phyloP scores from a whole-genome alignment of 2,329 filamentous ascomycete species.

The Thielaviopsis populi region DNA sequence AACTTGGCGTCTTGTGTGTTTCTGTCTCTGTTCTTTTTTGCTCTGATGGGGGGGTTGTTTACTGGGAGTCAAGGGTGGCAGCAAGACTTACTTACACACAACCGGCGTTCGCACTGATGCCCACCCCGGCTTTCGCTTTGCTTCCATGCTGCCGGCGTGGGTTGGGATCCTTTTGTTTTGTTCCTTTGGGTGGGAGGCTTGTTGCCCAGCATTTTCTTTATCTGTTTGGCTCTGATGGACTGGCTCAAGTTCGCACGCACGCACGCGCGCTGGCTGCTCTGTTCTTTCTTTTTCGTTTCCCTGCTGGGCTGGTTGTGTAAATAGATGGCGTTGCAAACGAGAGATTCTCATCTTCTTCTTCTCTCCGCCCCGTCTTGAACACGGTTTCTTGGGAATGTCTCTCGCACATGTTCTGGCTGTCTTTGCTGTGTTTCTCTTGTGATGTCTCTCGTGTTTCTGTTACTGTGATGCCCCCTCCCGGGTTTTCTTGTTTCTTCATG shows the following conservation, averaged over 20 bases:
- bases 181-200: constrained; percentile 1
- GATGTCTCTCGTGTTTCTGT: too few species aligned
- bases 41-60: neutral
- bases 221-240: neutral
- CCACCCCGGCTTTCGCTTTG: neutral
- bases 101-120: neutral
- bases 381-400: neutral
- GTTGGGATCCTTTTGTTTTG: neutral
- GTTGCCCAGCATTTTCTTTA: neutral
- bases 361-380: neutral
- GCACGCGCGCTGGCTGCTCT: neutral
- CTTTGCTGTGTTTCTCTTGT: neutral
- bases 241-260: neutral
- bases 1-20: neutral
- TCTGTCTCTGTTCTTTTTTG: neutral
- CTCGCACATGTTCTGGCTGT: neutral
- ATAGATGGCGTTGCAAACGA: neutral
- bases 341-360: constrained; percentile 1
- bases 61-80: neutral
- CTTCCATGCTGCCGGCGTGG: neutral
- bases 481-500: too few species aligned
- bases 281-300: neutral
- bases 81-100: neutral
- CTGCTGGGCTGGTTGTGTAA: neutral
- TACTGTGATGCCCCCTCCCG: too few species aligned